A percentile compares a stretch with the other conserved stretches of the same genome.
Conservation (phyloP, 2,329 filamentous ascomycete genomes). For the Mycosphaerelloides madeirae region DNA sequence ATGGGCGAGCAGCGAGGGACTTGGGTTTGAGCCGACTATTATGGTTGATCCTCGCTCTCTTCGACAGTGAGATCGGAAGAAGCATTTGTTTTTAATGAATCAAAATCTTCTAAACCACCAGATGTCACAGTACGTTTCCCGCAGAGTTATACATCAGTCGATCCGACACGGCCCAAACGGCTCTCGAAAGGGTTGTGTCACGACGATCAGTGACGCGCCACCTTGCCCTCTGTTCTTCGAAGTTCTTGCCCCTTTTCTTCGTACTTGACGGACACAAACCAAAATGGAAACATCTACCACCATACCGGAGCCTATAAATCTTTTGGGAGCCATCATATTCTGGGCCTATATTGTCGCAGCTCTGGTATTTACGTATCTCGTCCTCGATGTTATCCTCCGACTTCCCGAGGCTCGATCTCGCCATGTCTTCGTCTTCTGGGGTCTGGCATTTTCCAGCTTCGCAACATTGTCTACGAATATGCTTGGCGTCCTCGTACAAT, state of each 20-base stretch:
- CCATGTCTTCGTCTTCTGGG: conserved; percentile 17
- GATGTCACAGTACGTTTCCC: not conserved
- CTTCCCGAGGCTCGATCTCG: conserved; percentile 1
- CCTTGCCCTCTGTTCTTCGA: too few relatives aligned
- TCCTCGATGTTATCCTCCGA: conserved; percentile 16
- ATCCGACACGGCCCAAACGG: too few relatives aligned
- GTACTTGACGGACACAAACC: too few relatives aligned
- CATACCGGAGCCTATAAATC: conserved; percentile 13
- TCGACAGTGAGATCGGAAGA: conserved; percentile 7
- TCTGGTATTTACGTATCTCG: conserved; percentile 22
- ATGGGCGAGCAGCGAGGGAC: conserved; percentile 19
- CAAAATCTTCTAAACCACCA: too few relatives aligned
- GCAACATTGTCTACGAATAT: conserved; percentile 31
- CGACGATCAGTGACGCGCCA: not conserved
- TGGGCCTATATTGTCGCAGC: conserved; percentile 33
- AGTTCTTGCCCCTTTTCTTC: too few relatives aligned
- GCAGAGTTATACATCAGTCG: too few relatives aligned
- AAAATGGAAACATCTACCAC: not conserved
- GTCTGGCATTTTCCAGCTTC: conserved; percentile 29
- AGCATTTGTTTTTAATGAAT: too few relatives aligned
- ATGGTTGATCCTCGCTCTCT: conserved; percentile 24
- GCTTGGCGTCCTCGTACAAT: conserved; percentile 32
- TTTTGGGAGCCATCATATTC: conserved; percentile 30
- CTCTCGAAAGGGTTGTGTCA: not conserved
- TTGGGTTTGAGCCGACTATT: conserved; percentile 24